Conservation (phyloP, 2,329 filamentous ascomycete genomes). For the Ramichloridium luteum region DNA sequence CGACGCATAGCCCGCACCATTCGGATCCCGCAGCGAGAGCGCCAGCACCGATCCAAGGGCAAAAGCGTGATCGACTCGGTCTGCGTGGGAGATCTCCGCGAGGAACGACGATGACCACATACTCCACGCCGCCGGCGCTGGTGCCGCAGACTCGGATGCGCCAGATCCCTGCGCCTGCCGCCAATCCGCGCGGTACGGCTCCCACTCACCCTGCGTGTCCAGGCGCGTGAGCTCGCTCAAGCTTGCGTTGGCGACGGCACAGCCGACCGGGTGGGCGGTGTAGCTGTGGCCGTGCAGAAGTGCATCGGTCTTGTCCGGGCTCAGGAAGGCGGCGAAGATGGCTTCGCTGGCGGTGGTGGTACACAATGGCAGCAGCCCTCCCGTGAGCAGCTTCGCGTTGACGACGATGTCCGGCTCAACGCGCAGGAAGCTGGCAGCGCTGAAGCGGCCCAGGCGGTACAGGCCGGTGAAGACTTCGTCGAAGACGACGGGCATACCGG, state of each 20-base stretch:
- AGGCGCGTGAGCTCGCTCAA: constrained; percentile 48
- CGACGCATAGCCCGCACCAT: constrained; percentile 43
- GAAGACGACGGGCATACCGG: constrained; percentile 64
- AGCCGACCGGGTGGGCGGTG: constrained; percentile 72
- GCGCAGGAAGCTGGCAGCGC: constrained; percentile 54
- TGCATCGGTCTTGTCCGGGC: constrained; percentile 63
- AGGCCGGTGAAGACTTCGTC: constrained; percentile 83
- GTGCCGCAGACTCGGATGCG: constrained; percentile 3
- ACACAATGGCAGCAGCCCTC: constrained; percentile 65
- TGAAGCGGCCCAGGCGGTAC: constrained; percentile 65
- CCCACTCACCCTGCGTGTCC: constrained; percentile 46
- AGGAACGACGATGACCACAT: constrained; percentile 56
- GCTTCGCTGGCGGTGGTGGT: constrained; percentile 61
- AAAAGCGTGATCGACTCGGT: constrained; percentile 52
- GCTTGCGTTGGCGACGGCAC: constrained; percentile 60
- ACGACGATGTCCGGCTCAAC: constrained; percentile 63
- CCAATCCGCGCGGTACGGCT: constrained; percentile 42
- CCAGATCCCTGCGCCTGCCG: no score
- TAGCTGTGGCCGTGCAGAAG: constrained; percentile 78
- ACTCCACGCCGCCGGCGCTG: constrained; percentile 44
- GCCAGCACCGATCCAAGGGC: constrained; percentile 65
- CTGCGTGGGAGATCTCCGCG: constrained; percentile 43
- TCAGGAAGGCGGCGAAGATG: constrained; percentile 60
- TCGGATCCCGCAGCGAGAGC: constrained; percentile 43
- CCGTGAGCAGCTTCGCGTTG: constrained; percentile 74